Evolutionary conservation across 2,329 filamentous ascomycete genomes (phyloP).

Genomic region (Fusarium mangiferae): DNA sequence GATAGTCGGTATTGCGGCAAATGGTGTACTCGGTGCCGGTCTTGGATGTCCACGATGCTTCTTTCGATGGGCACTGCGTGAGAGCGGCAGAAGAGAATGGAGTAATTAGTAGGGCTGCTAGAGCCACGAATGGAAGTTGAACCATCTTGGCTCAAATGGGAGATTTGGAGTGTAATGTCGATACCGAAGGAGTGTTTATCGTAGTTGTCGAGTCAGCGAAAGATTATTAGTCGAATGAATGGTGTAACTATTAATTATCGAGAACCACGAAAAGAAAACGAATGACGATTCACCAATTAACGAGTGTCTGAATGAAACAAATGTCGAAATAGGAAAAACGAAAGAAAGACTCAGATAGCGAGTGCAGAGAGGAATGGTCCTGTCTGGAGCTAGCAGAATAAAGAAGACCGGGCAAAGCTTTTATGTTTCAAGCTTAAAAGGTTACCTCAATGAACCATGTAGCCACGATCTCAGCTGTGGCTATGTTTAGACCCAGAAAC

Average conservation of each 20-base stretch:
- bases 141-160: slow-evolving; percentile 3
- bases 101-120: slow-evolving; percentile 23
- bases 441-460: background rate
- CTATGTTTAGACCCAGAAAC: slow-evolving; percentile 1
- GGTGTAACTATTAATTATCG: background rate
- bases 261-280: background rate
- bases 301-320: slow-evolving; percentile 10
- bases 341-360: slow-evolving; percentile 11
- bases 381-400: background rate
- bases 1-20: slow-evolving; percentile 30
- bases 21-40: slow-evolving; percentile 12
- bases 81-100: slow-evolving; percentile 23
- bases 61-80: slow-evolving; percentile 24
- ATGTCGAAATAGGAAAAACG: background rate
- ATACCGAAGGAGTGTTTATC: background rate
- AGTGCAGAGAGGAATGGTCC: slow-evolving; percentile 18
- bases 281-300: background rate
- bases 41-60: slow-evolving; percentile 13
- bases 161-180: background rate
- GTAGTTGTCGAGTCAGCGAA: background rate
- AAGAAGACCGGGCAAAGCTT: slow-evolving; percentile 2
- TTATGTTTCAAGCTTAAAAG: slow-evolving; percentile 5
- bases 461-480: background rate
- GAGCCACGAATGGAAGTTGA: slow-evolving; percentile 19
- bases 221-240: background rate